phyloP scores from a whole-genome alignment of 768 basidiomycete genomes.

The Lactarius akahatsu region DNA sequence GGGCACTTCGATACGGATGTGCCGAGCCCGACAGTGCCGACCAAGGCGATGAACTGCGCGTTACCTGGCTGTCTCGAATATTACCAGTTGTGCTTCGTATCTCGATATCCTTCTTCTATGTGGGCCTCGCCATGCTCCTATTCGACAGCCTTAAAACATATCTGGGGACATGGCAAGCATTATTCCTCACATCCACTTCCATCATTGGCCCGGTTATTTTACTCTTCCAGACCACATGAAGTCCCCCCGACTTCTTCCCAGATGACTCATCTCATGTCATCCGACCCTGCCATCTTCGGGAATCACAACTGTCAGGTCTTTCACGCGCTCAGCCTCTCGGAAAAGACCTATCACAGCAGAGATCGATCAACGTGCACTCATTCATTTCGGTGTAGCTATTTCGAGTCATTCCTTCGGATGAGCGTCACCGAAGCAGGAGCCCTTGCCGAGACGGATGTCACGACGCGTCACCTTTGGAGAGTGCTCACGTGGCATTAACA shows the following conservation, averaged over 20 bases:
- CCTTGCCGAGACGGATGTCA: not conserved
- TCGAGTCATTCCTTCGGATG: not conserved
- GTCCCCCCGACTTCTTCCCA: not conserved
- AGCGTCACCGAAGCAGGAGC: not conserved
- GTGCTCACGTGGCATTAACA: not conserved
- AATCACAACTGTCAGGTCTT: not conserved
- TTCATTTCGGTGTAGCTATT: not conserved
- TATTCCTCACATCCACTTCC: not conserved
- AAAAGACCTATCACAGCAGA: not conserved
- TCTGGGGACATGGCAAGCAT: conserved; percentile 3
- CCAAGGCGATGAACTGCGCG: conserved; percentile 2
- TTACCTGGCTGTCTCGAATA: not conserved
- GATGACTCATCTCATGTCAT: not conserved
- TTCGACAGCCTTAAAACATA: conserved; percentile 16
- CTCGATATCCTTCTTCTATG: conserved; percentile 22
- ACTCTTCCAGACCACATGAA: not conserved
- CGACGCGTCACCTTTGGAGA: not conserved
- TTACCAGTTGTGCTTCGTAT: conserved; percentile 16
- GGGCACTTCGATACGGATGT: not conserved
- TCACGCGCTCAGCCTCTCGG: not conserved
- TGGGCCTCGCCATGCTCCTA: conserved; percentile 20
- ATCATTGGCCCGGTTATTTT: not conserved
- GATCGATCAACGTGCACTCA: not conserved
- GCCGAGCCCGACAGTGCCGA: not conserved
- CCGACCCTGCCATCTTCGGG: not conserved